Evolutionary conservation across 192 early-diverging fungal genomes (phyloP).

Genomic region (Coemansia sp.): DNA sequence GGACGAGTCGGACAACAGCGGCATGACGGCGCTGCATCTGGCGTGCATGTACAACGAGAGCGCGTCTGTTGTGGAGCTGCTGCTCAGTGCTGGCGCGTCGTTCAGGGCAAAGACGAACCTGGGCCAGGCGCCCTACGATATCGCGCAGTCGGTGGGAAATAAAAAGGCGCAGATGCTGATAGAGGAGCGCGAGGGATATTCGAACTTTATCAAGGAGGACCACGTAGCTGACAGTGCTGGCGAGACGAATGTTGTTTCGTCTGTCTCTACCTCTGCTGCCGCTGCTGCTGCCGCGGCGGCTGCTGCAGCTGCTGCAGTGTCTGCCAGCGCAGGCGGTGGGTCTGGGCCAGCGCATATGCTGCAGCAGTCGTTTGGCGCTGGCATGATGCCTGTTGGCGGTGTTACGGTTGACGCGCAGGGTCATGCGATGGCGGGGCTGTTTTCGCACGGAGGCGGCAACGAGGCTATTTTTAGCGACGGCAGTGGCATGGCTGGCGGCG

Average conservation of each 20-base stretch:
- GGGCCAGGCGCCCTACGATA: conserved; percentile 30
- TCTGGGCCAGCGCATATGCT: neutral
- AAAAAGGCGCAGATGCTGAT: conserved; percentile 17
- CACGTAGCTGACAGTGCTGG: conserved; percentile 16
- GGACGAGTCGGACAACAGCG: conserved; percentile 61
- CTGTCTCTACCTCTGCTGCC: too few relatives aligned
- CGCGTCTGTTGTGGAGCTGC: conserved; percentile 50
- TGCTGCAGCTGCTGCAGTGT: too few relatives aligned
- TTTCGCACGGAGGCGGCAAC: neutral
- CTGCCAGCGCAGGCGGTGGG: too few relatives aligned
- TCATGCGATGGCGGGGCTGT: conserved; percentile 2
- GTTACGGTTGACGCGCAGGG: neutral
- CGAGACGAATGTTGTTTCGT: neutral
- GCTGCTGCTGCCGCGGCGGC: too few relatives aligned
- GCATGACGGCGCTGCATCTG: conserved; percentile 71
- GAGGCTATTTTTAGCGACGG: conserved; percentile 3
- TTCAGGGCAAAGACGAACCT: conserved; percentile 11
- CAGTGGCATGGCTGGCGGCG: neutral
- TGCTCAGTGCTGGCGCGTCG: conserved; percentile 60
- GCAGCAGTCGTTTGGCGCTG: conserved; percentile 1
- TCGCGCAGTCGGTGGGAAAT: conserved; percentile 22
- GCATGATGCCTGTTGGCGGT: neutral
- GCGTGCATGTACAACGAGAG: conserved; percentile 55
- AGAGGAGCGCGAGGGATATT: conserved; percentile 44
- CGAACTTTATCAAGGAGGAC: conserved; percentile 47